These are phyloP conservation scores for Cajanus cajan DNA, from an alignment of 306 rosid species.

Conservation along the genomic window DNA sequence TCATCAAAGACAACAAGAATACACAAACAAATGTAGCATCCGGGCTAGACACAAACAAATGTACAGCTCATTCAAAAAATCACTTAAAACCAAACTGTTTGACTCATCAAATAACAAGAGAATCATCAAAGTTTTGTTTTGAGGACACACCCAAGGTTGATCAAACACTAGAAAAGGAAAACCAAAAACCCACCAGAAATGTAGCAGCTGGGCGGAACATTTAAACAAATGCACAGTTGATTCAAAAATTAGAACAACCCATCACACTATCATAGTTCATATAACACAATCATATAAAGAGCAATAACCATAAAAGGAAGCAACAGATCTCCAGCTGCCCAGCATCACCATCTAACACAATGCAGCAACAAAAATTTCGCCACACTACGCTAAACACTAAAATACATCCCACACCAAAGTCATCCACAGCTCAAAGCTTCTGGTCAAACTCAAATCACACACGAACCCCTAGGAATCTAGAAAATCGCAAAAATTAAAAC, in stretches of 20 bases:
- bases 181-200: neutral
- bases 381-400: conserved; percentile 16
- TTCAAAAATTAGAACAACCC: neutral
- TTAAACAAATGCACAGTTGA: neutral
- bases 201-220: neutral
- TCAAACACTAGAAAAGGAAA: neutral
- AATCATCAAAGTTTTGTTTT: neutral
- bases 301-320: neutral
- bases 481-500: neutral
- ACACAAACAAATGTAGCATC: too few relatives aligned
- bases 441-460: neutral
- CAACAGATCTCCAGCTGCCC: conserved; percentile 25
- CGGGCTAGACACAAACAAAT: too few relatives aligned
- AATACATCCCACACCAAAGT: conserved; percentile 15
- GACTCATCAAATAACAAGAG: neutral
- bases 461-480: neutral
- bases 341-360: conserved; percentile 16
- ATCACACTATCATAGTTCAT: neutral
- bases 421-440: conserved; percentile 18
- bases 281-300: neutral
- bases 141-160: neutral
- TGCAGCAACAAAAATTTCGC: neutral
- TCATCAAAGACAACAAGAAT: too few relatives aligned
- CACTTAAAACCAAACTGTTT: neutral
- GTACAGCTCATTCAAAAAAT: neutral